Evolutionary conservation across 768 basidiomycete genomes (phyloP), one percentile per base, ranked within the genome.

Genomic region (Daedaleopsis nitida): DNA sequence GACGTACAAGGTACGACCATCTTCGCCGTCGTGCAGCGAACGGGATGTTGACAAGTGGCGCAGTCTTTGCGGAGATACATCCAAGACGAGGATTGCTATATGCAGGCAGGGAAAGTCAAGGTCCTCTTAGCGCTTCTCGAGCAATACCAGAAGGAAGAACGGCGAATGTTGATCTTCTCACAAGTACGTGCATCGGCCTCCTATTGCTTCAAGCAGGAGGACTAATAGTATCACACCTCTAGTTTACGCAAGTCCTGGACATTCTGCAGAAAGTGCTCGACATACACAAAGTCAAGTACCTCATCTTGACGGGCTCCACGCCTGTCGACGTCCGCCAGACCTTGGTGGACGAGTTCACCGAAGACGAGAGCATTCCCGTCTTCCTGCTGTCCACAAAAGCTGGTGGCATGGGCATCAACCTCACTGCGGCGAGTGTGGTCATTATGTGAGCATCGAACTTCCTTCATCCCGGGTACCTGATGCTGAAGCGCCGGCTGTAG

Each of bases 201-300:
- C 24, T 43, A 14, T 17, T 13, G 24, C 23, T 19, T 24, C 24
- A 17, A 38, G 43, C 16, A 38, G 13, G n/a, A 7, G 21, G 2
- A 14, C 42, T 63, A 11, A 66, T 47, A 24, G 11, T 23, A 21
- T 24, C 23, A 1, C 19, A 13, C 21, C 21, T 38, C 34, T 66
- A 97, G 93, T 98, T 99, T 75, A 96, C 94, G 9, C 94, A 96
- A 80, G 87, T 98, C 51, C 81, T 99, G 52, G 94, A 98, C 72
- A 96, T 98, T 66, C 80, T 99, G 11, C 88, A 94, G 77, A 84
- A 84, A 35, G 82, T 97, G 14, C 79, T 99, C 35, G 87, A 87
- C 57, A 79, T 89, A 59, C 81, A 83, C 72, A 76, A 83, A 19
- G 83, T 91, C 69, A 87, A 86, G 66, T 97, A 87, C 73, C 82